Percentiles rank a stretch among this genome's conserved stretches.
These are phyloP conservation scores for Solanum aculeatissimum DNA, from an alignment of 305 asterid genomes.

Conservation along the genomic window DNA sequence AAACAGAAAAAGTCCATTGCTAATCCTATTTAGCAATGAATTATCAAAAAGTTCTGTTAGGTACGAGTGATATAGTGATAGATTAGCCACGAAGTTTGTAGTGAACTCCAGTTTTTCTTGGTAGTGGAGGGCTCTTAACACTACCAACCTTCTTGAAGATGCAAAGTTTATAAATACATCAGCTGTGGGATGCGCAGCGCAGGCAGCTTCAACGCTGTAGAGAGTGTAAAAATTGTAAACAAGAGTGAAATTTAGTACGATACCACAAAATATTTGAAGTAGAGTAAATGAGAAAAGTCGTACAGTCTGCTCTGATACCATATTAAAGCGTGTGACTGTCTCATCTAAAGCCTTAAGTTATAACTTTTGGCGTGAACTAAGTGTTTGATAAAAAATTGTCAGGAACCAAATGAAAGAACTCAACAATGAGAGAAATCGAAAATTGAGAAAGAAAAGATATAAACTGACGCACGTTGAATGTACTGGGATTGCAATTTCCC, in stretches of 20 bases:
- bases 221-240: background rate
- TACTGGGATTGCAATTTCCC: conserved; percentile 79
- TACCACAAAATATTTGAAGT: background rate
- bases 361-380: background rate
- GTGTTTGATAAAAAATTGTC: background rate
- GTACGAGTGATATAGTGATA: background rate
- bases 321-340: background rate
- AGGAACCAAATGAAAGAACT: background rate
- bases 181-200: conserved; percentile 96
- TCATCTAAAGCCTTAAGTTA: background rate
- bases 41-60: background rate
- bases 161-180: conserved; percentile 99
- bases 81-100: background rate
- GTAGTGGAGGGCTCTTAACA: background rate
- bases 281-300: no score
- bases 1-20: background rate
- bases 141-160: conserved; percentile 79
- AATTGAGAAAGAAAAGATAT: background rate
- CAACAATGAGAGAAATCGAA: background rate
- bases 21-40: background rate
- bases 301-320: no score
- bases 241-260: background rate
- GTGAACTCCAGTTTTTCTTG: background rate
- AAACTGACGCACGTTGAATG: conserved; percentile 46
- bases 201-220: conserved; percentile 85